phyloP scores from a whole-genome alignment of 495 filamentous ascomycete species.

The Talaromyces stipitatus region DNA sequence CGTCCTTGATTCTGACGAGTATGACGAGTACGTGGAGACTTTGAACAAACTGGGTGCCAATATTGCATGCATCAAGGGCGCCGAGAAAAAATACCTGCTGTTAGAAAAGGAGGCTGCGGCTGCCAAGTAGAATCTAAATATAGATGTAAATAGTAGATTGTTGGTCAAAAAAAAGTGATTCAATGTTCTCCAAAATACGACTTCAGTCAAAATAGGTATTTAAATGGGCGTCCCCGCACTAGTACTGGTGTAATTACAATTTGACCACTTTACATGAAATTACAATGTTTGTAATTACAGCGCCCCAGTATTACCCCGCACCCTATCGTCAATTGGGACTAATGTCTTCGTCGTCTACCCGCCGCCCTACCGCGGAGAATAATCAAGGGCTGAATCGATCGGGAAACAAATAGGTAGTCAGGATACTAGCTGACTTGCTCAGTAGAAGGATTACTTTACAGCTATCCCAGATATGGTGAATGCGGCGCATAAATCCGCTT shows the following conservation, averaged over 20 bases:
- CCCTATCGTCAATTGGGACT: too few species aligned
- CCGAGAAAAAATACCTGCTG: conserved; percentile 65
- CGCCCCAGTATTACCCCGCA: too few species aligned
- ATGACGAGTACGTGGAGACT: conserved; percentile 94
- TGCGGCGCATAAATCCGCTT: too few species aligned
- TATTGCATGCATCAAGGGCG: conserved; percentile 75
- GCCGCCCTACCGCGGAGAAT: too few species aligned
- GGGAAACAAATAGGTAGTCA: background rate
- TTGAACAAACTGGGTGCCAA: conserved; percentile 95
- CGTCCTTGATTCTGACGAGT: conserved; percentile 91
- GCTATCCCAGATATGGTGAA: too few species aligned
- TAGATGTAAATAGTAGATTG: background rate
- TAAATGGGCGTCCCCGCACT: background rate
- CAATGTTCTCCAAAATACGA: background rate
- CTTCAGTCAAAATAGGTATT: background rate
- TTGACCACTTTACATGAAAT: background rate
- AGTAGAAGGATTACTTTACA: too few species aligned
- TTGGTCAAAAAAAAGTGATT: background rate
- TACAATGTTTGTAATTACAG: too few species aligned
- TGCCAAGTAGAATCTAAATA: background rate
- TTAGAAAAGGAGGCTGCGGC: conserved; percentile 26
- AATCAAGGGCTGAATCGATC: too few species aligned
- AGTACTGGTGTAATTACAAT: background rate
- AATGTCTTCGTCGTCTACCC: background rate
- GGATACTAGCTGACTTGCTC: too few species aligned